Base-by-base conservation (phyloP, 176 grass and related monocot species). In the Avena eriantha region DNA sequence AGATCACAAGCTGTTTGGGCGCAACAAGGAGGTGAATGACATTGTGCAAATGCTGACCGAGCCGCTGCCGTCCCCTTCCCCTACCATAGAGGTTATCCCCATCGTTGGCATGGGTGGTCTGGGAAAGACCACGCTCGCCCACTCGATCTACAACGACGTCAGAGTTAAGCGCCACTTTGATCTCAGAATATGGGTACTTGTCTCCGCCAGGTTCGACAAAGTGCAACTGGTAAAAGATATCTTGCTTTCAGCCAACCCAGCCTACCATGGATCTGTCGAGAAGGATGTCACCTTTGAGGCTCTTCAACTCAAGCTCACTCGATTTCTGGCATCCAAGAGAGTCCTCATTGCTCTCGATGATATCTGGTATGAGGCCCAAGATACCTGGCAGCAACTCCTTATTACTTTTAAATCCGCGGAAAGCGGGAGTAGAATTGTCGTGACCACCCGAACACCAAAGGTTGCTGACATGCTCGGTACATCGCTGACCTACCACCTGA, bases 331-430 rank as follows among this genome's bases (percentile, higher is more conserved):
- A 36, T 79, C 76, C n/a, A 43, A 65, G 34, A 80, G 22, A 45
- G 48, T 47, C 39, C 19, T 66, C 21, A 5, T 80, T 47, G 78
- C 66, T 13, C 33, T 80, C 7, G 78, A 80, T 31, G 78, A 80
- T 80, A 36, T 66, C 8, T 47, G 58, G 36, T 14, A 48, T 16
- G 36, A 66, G 8, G 1, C 66, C 66, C 22, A 16, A n/a, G 54
- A 63, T 18, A 22, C 17, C 23, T 29, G 55, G 12, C 36, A 14
- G 17, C 17, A 23, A 26, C 21, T 70, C 45, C 18, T 69, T 1
- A 24, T 11, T 12, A 45, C 80, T 31, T 22, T 83, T 10, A 24
- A 56, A 39, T 54, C 16, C 1, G 61, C 34, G 10, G 14, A 34
- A 83, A 18, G 18, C 2, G 66, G 64, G 26, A 83, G 80, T 16